Evolutionary conservation across 192 early-diverging fungal species (phyloP).

Genomic region (Coemansia sp.): DNA sequence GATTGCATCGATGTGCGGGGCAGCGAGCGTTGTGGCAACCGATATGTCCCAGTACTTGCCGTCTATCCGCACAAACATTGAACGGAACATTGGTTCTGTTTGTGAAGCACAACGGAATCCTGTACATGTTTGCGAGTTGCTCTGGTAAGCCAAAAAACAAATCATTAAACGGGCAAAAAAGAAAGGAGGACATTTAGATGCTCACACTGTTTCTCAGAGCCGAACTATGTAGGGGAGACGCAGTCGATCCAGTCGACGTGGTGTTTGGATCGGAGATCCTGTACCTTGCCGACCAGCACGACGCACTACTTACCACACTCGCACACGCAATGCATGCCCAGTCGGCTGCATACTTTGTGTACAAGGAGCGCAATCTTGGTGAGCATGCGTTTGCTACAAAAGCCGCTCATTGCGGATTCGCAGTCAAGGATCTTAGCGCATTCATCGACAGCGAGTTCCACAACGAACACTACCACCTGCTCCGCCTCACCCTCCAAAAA

Average conservation of each 20-base stretch:
- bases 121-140: slow-evolving; percentile 11
- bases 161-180: too few species aligned
- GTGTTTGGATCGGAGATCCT: slow-evolving; percentile 34
- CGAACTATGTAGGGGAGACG: not conserved
- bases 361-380: slow-evolving; percentile 22
- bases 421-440: slow-evolving; percentile 6
- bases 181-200: too few species aligned
- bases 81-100: not conserved
- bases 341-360: slow-evolving; percentile 18
- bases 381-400: slow-evolving; percentile 10
- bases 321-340: slow-evolving; percentile 10
- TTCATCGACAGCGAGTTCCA: slow-evolving; percentile 16
- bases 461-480: slow-evolving; percentile 18
- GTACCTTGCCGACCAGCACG: slow-evolving; percentile 23
- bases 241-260: slow-evolving; percentile 6
- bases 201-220: too few species aligned
- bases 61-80: slow-evolving; percentile 14
- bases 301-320: slow-evolving; percentile 10
- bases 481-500: slow-evolving; percentile 10
- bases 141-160: slow-evolving; percentile 2
- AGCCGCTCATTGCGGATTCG: slow-evolving; percentile 3
- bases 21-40: slow-evolving; percentile 13
- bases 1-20: slow-evolving; percentile 2
- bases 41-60: slow-evolving; percentile 17
- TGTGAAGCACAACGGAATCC: not conserved